phyloP scores from a whole-genome alignment of 768 basidiomycete species.

The Suillus bovinus region DNA sequence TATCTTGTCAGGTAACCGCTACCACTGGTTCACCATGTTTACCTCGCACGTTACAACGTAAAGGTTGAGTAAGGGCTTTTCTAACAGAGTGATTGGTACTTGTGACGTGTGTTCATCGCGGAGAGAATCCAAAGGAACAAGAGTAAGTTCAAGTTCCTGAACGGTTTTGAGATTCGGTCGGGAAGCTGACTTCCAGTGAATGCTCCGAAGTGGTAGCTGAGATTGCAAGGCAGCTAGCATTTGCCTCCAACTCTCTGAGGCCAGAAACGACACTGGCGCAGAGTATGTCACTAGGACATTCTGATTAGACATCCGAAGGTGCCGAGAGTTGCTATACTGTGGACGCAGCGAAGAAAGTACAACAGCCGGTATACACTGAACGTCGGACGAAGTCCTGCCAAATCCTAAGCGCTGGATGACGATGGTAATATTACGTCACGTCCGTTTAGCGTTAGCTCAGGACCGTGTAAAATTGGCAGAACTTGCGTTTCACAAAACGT shows the following conservation, averaged over 20 bases:
- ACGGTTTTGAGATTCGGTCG: slow-evolving; percentile 80
- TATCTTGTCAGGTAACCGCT: slow-evolving; percentile 13
- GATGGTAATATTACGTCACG: slow-evolving; percentile 6
- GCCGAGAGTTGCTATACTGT: not conserved
- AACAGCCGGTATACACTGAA: no score
- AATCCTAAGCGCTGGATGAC: no score
- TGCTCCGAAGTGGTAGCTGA: slow-evolving; percentile 81
- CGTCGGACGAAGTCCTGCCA: not conserved
- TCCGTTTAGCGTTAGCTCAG: not conserved
- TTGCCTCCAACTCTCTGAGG: slow-evolving; percentile 75
- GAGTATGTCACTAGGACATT: slow-evolving; percentile 70
- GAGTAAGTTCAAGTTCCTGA: slow-evolving; percentile 78
- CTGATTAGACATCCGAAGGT: slow-evolving; percentile 38
- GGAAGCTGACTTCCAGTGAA: slow-evolving; percentile 87
- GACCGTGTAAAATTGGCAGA: not conserved
- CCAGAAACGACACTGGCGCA: slow-evolving; percentile 59
- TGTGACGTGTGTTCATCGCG: slow-evolving; percentile 78
- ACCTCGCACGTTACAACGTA: slow-evolving; percentile 92
- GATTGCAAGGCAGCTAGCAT: slow-evolving; percentile 62
- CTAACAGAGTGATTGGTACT: slow-evolving; percentile 74
- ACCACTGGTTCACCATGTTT: slow-evolving; percentile 22
- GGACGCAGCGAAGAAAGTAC: not conserved
- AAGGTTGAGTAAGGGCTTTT: slow-evolving; percentile 84
- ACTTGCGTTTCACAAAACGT: not conserved
- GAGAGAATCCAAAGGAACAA: slow-evolving; percentile 66